phyloP scores from a whole-genome alignment of 768 basidiomycete species.

The Boletus sp. region DNA sequence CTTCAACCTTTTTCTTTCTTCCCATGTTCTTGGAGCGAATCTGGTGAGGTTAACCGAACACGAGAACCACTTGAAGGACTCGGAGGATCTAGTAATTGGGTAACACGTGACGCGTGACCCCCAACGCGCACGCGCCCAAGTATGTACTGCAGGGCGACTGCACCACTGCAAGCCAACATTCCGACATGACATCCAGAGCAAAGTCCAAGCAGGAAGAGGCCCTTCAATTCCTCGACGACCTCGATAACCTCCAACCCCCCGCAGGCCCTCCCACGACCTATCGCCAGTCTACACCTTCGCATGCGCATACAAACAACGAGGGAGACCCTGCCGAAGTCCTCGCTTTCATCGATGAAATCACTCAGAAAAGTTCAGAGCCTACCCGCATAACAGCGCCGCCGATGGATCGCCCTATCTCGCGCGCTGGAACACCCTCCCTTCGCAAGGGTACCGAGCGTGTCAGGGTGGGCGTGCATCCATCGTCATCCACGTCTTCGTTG shows the following conservation, averaged over 20 bases:
- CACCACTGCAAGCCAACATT: not conserved
- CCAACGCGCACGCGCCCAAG: not conserved
- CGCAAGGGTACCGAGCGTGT: constrained; percentile 79
- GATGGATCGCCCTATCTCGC: constrained; percentile 56
- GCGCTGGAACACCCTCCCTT: constrained; percentile 68
- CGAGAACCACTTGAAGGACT: not conserved
- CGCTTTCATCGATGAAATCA: constrained; percentile 93
- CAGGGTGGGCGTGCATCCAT: constrained; percentile 50
- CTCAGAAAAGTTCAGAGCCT: constrained; percentile 84
- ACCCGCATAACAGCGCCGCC: constrained; percentile 55
- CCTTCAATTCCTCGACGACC: constrained; percentile 89
- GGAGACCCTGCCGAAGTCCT: constrained; percentile 81
- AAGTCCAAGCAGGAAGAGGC: constrained; percentile 88
- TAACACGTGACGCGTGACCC: constrained; percentile 15
- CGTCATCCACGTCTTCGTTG: constrained; percentile 46
- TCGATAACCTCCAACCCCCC: constrained; percentile 73
- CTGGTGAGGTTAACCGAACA: too few species aligned
- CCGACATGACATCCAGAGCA: constrained; percentile 42
- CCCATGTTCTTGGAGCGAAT: constrained; percentile 15
- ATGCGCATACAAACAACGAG: constrained; percentile 37
- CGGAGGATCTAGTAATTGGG: not conserved
- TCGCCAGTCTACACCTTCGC: constrained; percentile 18
- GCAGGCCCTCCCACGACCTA: constrained; percentile 24
- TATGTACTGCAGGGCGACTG: not conserved
- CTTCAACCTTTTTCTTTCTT: constrained; percentile 27